Evolutionary conservation across 192 early-diverging fungal species (phyloP).

Genomic region (Rhizoclosmatium globosum): DNA sequence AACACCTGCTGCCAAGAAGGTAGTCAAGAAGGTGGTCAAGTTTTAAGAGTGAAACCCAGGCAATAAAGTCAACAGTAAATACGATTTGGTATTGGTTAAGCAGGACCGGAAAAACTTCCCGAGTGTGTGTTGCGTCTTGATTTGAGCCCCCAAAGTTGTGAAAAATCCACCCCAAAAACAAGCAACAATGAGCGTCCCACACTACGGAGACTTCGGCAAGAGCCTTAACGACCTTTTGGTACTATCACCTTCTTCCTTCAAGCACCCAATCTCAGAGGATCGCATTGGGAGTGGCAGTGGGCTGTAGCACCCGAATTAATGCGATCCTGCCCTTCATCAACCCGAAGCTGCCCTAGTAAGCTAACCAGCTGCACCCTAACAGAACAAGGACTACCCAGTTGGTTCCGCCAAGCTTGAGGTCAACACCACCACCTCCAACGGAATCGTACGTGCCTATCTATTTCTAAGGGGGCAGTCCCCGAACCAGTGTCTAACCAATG

Average conservation of each 20-base stretch:
- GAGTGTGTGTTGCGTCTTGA: too few relatives aligned
- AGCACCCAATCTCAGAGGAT: not conserved
- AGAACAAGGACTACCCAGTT: constrained; percentile 93
- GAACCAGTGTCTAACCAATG: not conserved
- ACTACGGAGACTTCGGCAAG: constrained; percentile 96
- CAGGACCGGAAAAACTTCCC: not conserved
- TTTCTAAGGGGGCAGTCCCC: not conserved
- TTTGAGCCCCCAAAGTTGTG: too few relatives aligned
- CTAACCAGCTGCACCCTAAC: not conserved
- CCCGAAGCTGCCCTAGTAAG: not conserved
- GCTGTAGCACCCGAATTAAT: too few relatives aligned
- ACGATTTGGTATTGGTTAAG: not conserved
- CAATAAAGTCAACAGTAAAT: not conserved
- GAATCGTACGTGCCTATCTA: constrained; percentile 78
- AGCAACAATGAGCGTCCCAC: constrained; percentile 68
- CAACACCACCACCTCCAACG: constrained; percentile 95
- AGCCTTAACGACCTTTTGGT: constrained; percentile 89
- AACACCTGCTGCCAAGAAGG: constrained; percentile 14
- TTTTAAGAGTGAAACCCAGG: constrained; percentile 5
- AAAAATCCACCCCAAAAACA: constrained; percentile 9
- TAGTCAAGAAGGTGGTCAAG: constrained; percentile 31
- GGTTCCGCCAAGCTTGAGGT: constrained; percentile 95
- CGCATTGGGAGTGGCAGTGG: not conserved
- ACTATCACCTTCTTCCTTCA: not conserved
- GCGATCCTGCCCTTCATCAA: too few relatives aligned